These are phyloP conservation scores for Podaxis sp. DNA, from an alignment of 768 basidiomycete genomes.

Conservation along the genomic window DNA sequence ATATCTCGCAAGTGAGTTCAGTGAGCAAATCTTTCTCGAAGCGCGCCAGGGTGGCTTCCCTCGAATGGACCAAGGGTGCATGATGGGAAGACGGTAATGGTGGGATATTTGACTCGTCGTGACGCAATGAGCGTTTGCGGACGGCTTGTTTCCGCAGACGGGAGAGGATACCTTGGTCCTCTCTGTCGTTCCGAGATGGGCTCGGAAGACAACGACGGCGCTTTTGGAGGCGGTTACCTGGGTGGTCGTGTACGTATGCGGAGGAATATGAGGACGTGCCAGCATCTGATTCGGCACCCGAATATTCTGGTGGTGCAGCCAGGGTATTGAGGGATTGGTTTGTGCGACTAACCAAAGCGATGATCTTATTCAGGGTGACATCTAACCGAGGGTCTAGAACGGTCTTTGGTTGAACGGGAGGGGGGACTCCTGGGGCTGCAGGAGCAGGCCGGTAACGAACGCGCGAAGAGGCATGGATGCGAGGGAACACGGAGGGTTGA, in stretches of 20 bases:
- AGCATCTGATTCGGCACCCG: slow-evolving; percentile 25
- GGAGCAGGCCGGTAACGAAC: slow-evolving; percentile 35
- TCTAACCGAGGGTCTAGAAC: slow-evolving; percentile 34
- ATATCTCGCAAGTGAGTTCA: slow-evolving; percentile 90
- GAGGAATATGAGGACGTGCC: slow-evolving; percentile 18
- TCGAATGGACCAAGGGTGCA: slow-evolving; percentile 18
- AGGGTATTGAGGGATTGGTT: slow-evolving; percentile 14
- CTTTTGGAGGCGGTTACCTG: slow-evolving; percentile 25
- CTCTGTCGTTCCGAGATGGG: slow-evolving; percentile 16
- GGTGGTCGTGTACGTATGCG: slow-evolving; percentile 11
- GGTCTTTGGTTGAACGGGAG: slow-evolving; percentile 15
- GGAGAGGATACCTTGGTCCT: slow-evolving; percentile 28
- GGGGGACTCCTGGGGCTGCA: slow-evolving; percentile 15
- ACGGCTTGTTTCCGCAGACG: slow-evolving; percentile 33
- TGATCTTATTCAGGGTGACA: slow-evolving; percentile 56
- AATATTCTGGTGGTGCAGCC: slow-evolving; percentile 24
- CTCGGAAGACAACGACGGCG: slow-evolving; percentile 24
- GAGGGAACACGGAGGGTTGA: slow-evolving; percentile 25
- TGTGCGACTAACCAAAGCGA: slow-evolving; percentile 38
- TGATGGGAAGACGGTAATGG: slow-evolving; percentile 16
- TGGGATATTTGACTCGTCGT: slow-evolving; percentile 29
- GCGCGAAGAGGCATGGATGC: slow-evolving; percentile 40
- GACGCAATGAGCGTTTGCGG: slow-evolving; percentile 28
- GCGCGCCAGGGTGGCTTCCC: slow-evolving; percentile 27
- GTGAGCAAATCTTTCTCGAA: slow-evolving; percentile 62